Conservation (phyloP, 1,139 yeast genomes). For the Geotrichum restrictum region DNA sequence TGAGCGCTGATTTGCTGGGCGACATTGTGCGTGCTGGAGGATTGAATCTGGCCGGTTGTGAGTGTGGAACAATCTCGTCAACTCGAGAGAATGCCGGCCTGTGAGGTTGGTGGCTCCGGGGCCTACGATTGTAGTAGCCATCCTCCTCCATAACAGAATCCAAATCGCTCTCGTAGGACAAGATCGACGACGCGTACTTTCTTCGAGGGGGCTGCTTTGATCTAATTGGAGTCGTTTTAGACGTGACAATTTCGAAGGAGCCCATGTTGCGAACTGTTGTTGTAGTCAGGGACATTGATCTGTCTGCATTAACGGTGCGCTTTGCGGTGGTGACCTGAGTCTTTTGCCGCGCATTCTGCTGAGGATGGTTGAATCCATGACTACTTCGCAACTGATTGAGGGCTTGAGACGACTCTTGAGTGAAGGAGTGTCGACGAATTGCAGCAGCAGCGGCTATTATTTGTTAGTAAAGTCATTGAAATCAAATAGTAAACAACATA, state of each 20-base stretch:
- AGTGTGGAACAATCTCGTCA: slow-evolving; percentile 2
- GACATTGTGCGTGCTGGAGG: slow-evolving; percentile 33
- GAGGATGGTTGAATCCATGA: not conserved
- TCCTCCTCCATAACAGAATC: slow-evolving; percentile 37
- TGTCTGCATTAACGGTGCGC: slow-evolving; percentile 30
- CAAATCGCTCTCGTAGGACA: slow-evolving; percentile 37
- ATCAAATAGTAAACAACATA: not conserved
- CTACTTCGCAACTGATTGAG: not conserved
- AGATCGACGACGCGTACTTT: slow-evolving; percentile 30
- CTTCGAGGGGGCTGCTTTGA: slow-evolving; percentile 12
- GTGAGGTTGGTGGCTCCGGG: slow-evolving; percentile 11
- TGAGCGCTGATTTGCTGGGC: slow-evolving; percentile 36
- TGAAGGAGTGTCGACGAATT: not conserved
- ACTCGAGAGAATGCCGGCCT: slow-evolving; percentile 16
- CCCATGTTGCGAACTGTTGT: slow-evolving; percentile 40
- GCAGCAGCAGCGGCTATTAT: slow-evolving; percentile 5
- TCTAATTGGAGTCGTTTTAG: slow-evolving; percentile 33
- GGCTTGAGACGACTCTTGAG: not conserved
- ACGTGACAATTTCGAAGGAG: slow-evolving; percentile 38
- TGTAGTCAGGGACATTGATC: slow-evolving; percentile 41
- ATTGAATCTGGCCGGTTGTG: slow-evolving; percentile 21
- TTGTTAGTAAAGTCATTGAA: slow-evolving; percentile 33
- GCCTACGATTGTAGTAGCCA: not conserved
- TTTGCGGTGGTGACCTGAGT: slow-evolving; percentile 11
- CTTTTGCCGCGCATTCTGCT: slow-evolving; percentile 5